Percentiles rank a stretch among this genome's conserved stretches.
These are phyloP conservation scores for Mycena indigotica DNA, from an alignment of 768 basidiomycete genomes.

Conservation along the genomic window DNA sequence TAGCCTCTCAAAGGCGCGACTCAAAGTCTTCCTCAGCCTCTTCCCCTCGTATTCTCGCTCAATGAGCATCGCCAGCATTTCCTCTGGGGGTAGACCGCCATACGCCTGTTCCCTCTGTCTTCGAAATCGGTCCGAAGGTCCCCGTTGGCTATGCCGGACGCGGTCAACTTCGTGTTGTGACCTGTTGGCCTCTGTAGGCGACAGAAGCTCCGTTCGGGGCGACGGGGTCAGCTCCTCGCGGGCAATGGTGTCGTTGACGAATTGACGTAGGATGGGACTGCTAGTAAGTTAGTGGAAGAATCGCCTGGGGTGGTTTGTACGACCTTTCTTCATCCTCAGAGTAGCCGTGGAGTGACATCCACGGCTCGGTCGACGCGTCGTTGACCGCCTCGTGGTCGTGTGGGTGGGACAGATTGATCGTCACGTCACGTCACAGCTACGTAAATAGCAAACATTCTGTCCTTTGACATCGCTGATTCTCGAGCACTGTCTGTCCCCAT, in stretches of 20 bases:
- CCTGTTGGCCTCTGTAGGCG: constrained; percentile 5
- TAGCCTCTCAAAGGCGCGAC: constrained; percentile 39
- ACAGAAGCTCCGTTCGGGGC: constrained; percentile 21
- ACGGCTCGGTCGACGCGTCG: neutral
- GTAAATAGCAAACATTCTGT: too few relatives aligned
- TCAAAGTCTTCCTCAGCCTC: constrained; percentile 41
- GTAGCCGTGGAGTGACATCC: constrained; percentile 11
- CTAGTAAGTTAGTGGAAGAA: neutral
- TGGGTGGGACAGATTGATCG: neutral
- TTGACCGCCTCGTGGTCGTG: neutral
- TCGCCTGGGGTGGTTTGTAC: neutral
- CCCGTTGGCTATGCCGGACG: constrained; percentile 23
- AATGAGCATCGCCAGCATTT: constrained; percentile 38
- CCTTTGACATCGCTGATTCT: too few relatives aligned
- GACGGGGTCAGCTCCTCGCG: constrained; percentile 25
- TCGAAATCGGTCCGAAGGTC: constrained; percentile 35
- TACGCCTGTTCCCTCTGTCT: constrained; percentile 37
- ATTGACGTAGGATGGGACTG: constrained; percentile 14
- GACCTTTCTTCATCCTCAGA: constrained; percentile 22
- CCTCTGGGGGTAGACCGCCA: constrained; percentile 29
- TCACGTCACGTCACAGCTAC: too few relatives aligned
- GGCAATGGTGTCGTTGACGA: constrained; percentile 15
- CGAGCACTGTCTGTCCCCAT: too few relatives aligned
- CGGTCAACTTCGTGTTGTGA: constrained; percentile 8
- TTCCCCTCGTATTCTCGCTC: constrained; percentile 43